Base-by-base conservation (phyloP, 495 filamentous ascomycete genomes). In the Aspergillus hancockii region DNA sequence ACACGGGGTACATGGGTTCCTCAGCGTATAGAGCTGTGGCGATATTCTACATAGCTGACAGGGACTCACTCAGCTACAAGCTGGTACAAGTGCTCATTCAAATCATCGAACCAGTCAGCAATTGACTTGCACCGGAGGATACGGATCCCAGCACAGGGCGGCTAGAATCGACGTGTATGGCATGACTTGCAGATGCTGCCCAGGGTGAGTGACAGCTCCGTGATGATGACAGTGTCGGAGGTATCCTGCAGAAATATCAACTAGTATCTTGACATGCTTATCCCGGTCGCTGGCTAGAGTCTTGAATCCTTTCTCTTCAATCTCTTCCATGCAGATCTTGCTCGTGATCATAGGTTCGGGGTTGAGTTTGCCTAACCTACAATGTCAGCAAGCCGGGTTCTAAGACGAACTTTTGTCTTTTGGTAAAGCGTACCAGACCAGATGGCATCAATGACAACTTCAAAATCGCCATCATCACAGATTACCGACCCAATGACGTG, bases 361-460 rank as follows among this genome's bases (percentile, higher is more conserved):
- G 40, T 67, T 38, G 34, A 74, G 57, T n/a, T 62, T 59, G 4
- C 67, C 69, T 72, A 18, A 12, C 14, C 19, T 47, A 12, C 50
- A 30, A 18, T 34, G 52, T 65, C 19, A 64, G 41, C 47, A 43
- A 28, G 34, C 21, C 49, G 32, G 61, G 83, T 66, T 63, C 8
- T 19, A 60, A 14, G 9, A 30, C 31, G 36, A 23, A 30, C 19
- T 50, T n/a, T 57, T 28, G 52, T 36, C 10, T 12, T 3, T 7
- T n/a, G 4, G 12, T 45, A 34, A 3, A 18, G 56, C 74, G 62
- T 67, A 77, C 79, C 77, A 10, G 76, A 71, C 22, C 67, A 66
- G 47, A 87, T 79, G 5, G 81, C 82, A 16, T 77, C 68, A 59
- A 86, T 79, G n/a, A 83, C 81, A 40, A 76, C 76, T 49, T 80